Evolutionary conservation across 2,329 filamentous ascomycete genomes (phyloP).

Genomic region (Ciborinia camelliae): DNA sequence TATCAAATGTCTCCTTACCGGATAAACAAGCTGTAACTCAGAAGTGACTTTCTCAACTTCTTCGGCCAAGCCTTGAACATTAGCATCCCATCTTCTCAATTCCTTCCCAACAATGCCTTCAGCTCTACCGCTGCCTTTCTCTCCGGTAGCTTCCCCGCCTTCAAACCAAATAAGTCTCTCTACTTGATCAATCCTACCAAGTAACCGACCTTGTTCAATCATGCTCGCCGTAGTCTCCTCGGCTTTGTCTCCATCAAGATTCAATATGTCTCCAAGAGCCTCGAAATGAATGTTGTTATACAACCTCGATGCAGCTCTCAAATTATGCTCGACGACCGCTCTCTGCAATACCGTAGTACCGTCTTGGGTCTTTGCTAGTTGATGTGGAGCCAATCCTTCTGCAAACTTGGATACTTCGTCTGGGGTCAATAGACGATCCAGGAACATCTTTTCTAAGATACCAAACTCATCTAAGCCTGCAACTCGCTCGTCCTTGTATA

Average conservation of each 20-base stretch:
- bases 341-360: constrained; percentile 90
- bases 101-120: constrained; percentile 63
- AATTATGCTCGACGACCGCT: constrained; percentile 93
- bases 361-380: constrained; percentile 84
- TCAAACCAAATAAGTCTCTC: constrained; percentile 86
- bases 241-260: constrained; percentile 73
- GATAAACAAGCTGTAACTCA: constrained; percentile 75
- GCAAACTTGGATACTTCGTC: constrained; percentile 87
- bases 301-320: constrained; percentile 77
- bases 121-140: constrained; percentile 64
- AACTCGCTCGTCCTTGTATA: constrained; percentile 92
- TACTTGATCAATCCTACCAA: constrained; percentile 92
- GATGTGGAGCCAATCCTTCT: constrained; percentile 75
- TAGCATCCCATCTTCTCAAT: constrained; percentile 82
- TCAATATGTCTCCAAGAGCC: constrained; percentile 72
- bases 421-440: constrained; percentile 77
- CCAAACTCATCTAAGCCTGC: constrained; percentile 72
- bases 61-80: constrained; percentile 81
- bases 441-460: constrained; percentile 96
- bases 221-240: constrained; percentile 91
- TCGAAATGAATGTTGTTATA: constrained; percentile 77
- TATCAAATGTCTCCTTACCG: constrained; percentile 48
- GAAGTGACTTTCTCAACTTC: constrained; percentile 86
- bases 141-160: constrained; percentile 63
- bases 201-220: constrained; percentile 89